These are phyloP conservation scores for Saccharomycopsis malanga DNA, from an alignment of 805 yeast genomes.

Conservation along the genomic window DNA sequence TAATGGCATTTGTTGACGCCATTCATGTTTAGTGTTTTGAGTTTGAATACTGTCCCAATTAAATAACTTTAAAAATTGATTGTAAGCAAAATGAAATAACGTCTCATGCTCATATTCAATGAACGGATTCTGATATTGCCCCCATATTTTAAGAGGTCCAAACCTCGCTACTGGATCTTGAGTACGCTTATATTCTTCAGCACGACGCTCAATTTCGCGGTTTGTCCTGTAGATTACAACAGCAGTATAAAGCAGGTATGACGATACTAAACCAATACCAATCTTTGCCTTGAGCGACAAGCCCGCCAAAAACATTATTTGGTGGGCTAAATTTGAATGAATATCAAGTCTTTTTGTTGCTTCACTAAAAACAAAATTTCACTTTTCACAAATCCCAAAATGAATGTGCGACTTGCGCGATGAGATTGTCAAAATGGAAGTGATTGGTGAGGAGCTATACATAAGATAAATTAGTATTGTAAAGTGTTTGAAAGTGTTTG, in stretches of 20 bases:
- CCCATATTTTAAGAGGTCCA: conserved; percentile 48
- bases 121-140: conserved; percentile 87
- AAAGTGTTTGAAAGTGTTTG: too few species aligned
- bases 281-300: conserved; percentile 11
- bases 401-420: too few species aligned
- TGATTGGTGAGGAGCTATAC: too few species aligned
- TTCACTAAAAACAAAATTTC: background rate
- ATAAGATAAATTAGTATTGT: too few species aligned
- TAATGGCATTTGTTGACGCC: conserved; percentile 53
- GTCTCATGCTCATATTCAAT: conserved; percentile 87
- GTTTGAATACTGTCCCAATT: background rate
- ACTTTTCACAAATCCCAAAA: background rate
- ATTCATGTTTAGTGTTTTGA: conserved; percentile 40
- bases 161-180: conserved; percentile 29
- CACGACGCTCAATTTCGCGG: conserved; percentile 8
- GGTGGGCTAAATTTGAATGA: background rate
- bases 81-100: conserved; percentile 71
- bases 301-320: conserved; percentile 6
- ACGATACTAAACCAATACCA: conserved; percentile 18
- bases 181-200: conserved; percentile 20
- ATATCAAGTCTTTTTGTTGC: background rate
- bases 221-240: conserved; percentile 13
- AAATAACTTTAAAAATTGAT: conserved; percentile 48
- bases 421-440: too few species aligned
- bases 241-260: conserved; percentile 17